A percentile compares a stretch with the other conserved stretches of the same genome.
Conservation (phyloP, 2,329 filamentous ascomycete genomes). For the Scopulariopsis brevicaulis region DNA sequence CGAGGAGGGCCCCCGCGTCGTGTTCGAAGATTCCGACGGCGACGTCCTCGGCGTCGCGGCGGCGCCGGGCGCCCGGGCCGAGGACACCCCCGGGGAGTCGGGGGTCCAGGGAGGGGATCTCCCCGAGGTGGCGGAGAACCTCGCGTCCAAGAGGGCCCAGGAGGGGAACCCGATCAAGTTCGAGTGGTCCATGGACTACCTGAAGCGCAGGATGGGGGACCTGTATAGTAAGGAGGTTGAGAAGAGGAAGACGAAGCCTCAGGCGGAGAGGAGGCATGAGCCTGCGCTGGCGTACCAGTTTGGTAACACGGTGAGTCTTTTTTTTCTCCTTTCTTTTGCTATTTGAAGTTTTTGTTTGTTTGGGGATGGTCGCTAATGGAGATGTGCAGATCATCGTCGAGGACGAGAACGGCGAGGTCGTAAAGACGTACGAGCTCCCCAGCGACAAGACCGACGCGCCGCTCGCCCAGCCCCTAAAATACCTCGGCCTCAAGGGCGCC, state of each 20-base stretch:
- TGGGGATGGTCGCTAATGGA: conserved; percentile 14
- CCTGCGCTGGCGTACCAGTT: conserved; percentile 79
- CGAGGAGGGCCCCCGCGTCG: conserved; percentile 65
- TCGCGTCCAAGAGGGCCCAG: conserved; percentile 13
- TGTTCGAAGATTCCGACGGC: conserved; percentile 79
- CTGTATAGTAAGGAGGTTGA: conserved; percentile 49
- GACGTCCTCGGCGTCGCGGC: conserved; percentile 66
- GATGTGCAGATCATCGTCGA: conserved; percentile 71
- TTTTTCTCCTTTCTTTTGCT: not conserved
- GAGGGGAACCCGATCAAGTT: conserved; percentile 3
- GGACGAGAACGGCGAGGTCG: conserved; percentile 75
- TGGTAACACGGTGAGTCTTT: conserved; percentile 55
- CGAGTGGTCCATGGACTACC: conserved; percentile 21
- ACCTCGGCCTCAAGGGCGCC: conserved; percentile 31
- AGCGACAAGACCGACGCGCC: conserved; percentile 32
- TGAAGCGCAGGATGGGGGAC: conserved; percentile 38
- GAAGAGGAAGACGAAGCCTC: conserved; percentile 48
- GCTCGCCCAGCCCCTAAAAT: conserved; percentile 36
- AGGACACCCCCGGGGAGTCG: conserved; percentile 76
- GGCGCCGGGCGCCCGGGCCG: conserved; percentile 17
- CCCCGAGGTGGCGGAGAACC: conserved; percentile 10
- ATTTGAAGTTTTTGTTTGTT: not conserved
- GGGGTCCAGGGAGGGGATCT: conserved; percentile 37
- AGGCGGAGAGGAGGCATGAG: conserved; percentile 45
- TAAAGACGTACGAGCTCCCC: conserved; percentile 73